phyloP scores from a whole-genome alignment of 768 basidiomycete species.

The Hygrocybe coccinea region DNA sequence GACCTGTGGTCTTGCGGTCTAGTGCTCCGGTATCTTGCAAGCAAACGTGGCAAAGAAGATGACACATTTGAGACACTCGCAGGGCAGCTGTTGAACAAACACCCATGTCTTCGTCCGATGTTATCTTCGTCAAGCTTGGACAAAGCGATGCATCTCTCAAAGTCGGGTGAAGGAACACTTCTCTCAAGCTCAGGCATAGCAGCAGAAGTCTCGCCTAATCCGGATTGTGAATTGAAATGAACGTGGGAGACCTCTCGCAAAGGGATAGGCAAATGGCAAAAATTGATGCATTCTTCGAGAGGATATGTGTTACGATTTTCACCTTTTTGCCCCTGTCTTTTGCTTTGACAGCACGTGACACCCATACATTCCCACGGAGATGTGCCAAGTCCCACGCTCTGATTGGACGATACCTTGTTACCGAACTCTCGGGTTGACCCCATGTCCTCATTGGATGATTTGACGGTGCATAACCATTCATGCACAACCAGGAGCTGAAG shows the following conservation, averaged over 20 bases:
- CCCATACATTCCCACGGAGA: too few species aligned
- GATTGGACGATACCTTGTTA: too few species aligned
- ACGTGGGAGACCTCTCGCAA: background rate
- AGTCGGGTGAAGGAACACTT: background rate
- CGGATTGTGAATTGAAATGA: background rate
- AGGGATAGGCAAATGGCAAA: background rate
- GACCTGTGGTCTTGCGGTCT: conserved; percentile 11
- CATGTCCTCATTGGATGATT: too few species aligned
- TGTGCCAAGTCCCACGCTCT: too few species aligned
- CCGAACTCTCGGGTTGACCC: too few species aligned
- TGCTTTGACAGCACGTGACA: too few species aligned
- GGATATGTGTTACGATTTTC: too few species aligned
- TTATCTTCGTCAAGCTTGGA: background rate
- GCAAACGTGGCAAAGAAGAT: background rate
- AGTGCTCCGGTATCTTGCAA: conserved; percentile 6
- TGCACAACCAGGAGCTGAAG: too few species aligned
- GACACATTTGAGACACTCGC: background rate
- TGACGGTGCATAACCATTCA: too few species aligned
- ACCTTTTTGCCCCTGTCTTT: too few species aligned
- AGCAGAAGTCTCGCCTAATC: background rate
- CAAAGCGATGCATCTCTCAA: background rate
- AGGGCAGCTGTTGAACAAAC: conserved; percentile 1
- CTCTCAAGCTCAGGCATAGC: background rate
- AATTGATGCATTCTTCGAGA: too few species aligned
- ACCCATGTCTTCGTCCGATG: conserved; percentile 4